Conservation (phyloP, 441 rosid species). For the Aquilaria agallochum region DNA sequence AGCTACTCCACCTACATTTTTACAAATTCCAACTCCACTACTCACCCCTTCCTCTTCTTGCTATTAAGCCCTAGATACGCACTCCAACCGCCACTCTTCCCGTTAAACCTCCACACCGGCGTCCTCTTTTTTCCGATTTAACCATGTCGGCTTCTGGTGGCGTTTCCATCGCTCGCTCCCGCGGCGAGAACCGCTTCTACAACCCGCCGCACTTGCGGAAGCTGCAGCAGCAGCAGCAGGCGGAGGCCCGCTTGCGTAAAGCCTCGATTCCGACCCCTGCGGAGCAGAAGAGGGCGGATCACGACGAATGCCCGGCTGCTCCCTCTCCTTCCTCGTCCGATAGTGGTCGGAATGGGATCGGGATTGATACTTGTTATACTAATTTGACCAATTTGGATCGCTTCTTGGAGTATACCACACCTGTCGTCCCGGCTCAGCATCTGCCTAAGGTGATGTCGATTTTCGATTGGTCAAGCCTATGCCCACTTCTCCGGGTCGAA, state of each 20-base stretch:
- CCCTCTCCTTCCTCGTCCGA: too few relatives aligned
- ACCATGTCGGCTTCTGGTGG: conserved; percentile 68
- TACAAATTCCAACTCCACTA: conserved; percentile 20
- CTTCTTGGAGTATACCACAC: conserved; percentile 76
- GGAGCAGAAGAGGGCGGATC: conserved; percentile 15
- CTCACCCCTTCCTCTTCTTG: conserved; percentile 26
- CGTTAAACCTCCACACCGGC: neutral
- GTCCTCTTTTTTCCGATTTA: conserved; percentile 5
- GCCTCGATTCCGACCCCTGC: conserved; percentile 17
- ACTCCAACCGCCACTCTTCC: neutral
- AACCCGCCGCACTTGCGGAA: conserved; percentile 68
- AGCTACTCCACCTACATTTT: neutral
- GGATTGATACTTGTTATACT: neutral
- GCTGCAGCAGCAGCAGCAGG: conserved; percentile 27
- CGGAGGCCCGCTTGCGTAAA: conserved; percentile 16
- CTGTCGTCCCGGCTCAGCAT: conserved; percentile 51
- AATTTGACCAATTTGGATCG: conserved; percentile 64
- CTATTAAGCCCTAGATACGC: neutral
- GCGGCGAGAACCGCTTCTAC: conserved; percentile 72
- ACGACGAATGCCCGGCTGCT: too few relatives aligned
- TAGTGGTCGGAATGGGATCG: too few relatives aligned
- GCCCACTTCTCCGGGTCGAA: neutral
- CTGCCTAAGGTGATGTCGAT: conserved; percentile 55
- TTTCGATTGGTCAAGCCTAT: neutral
- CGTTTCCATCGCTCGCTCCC: conserved; percentile 38